phyloP scores from a whole-genome alignment of 208 protist species.

The Leishmania amazonensis region DNA sequence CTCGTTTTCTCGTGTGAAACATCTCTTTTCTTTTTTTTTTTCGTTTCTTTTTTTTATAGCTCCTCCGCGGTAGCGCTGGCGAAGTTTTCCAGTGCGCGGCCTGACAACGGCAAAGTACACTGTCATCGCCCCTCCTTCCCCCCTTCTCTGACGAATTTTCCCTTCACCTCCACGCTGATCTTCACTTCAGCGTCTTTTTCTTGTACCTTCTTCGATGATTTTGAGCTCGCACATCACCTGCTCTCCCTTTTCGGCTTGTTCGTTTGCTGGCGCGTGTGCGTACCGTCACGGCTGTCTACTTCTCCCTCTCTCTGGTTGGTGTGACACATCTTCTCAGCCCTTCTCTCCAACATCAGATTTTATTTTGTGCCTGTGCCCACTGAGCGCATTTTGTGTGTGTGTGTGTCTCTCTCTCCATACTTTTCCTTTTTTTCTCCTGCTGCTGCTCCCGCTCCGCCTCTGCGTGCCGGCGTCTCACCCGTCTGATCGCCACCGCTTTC shows the following conservation, averaged over 20 bases:
- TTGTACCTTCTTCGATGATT: conserved; percentile 2
- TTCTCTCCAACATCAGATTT: not conserved
- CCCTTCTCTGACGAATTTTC: too few species aligned
- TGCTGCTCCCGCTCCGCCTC: not conserved
- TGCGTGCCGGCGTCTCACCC: not conserved
- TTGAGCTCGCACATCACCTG: not conserved
- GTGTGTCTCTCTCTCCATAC: not conserved
- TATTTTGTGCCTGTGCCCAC: not conserved
- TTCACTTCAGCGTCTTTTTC: not conserved
- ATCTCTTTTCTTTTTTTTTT: not conserved
- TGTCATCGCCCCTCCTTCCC: not conserved
- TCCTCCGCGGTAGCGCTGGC: not conserved
- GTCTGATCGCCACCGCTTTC: not conserved
- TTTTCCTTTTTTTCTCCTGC: not conserved
- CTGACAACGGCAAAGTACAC: not conserved
- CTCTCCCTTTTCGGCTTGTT: conserved; percentile 3
- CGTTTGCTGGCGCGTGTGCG: not conserved
- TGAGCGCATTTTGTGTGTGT: not conserved
- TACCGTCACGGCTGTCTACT: not conserved
- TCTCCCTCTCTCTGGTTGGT: not conserved
- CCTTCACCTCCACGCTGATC: not conserved
- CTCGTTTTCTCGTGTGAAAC: not conserved
- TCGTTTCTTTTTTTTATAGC: not conserved
- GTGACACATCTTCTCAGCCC: not conserved
- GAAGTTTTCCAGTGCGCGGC: not conserved